A percentile compares a stretch with the other conserved stretches of the same genome.
phyloP scores from a whole-genome alignment of 225 moss, liverwort and hornwort species.

The Climacium dendroides region DNA sequence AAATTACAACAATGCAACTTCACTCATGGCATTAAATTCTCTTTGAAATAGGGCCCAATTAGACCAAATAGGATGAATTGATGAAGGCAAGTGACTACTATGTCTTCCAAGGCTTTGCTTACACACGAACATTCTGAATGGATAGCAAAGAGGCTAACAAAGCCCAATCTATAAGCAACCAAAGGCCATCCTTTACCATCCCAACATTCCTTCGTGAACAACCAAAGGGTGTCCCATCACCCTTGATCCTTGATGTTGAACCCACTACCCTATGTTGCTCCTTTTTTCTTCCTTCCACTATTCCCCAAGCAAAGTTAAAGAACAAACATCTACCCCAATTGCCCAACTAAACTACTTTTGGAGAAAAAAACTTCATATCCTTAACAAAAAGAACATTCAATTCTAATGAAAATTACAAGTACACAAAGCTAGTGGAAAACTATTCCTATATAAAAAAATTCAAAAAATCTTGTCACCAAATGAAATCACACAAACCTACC shows the following conservation, averaged over 20 bases:
- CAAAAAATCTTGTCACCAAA: background rate
- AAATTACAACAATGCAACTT: background rate
- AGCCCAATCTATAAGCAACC: accelerated
- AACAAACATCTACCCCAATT: background rate
- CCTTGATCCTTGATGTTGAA: background rate
- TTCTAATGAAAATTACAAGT: accelerated
- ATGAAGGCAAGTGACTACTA: accelerated
- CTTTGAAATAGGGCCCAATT: background rate
- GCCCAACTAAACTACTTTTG: accelerated
- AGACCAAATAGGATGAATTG: background rate
- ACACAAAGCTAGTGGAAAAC: background rate
- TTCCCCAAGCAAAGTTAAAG: background rate
- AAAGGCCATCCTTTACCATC: accelerated
- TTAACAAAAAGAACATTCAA: background rate
- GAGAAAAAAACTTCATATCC: background rate
- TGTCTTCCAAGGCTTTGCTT: accelerated
- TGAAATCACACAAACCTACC: background rate
- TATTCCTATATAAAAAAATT: background rate
- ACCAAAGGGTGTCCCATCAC: background rate
- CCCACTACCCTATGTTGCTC: accelerated
- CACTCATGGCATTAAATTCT: background rate
- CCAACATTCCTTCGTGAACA: background rate
- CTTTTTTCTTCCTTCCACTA: too few relatives aligned
- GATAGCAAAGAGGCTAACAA: accelerated
- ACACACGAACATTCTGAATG: accelerated